Base-by-base conservation (phyloP, 495 filamentous ascomycete species). In the Lasiosphaeria hispida region DNA sequence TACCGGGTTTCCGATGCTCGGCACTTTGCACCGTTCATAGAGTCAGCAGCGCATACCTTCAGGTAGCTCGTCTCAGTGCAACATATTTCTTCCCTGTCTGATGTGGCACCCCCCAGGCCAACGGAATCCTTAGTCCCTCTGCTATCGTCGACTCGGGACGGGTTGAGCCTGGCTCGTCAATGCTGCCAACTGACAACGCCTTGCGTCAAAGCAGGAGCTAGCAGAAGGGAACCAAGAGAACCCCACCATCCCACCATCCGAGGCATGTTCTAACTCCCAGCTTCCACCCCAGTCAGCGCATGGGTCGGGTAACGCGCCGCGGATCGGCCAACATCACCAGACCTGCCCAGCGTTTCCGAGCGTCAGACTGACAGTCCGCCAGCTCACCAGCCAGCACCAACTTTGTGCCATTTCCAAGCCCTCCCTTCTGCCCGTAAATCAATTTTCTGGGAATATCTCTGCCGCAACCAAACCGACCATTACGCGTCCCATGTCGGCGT, bases 191-290 rank as follows among this genome's bases (percentile, higher is more conserved):
- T 23, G 10, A 15, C 43, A 2, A 19, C 43, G 17, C 43, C 43
- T 44, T 15, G 18, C 23, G 5, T 30, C 30, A 10, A 23, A 47
- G 15, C 17, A 23, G 17, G 15, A 47, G 7, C 43, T 19, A 13
- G 43, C 17, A 13, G 13, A n/a, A 19, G 10, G 7, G 15, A 13
- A 36, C 14, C 49, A 17, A 30, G 49, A 47, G 15, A 7, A 48
- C 53, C 53, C 53, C 53, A 55, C 53, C 42, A 55, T 55, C 48
- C 57, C 57, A 40, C 48, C 30, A 59, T 45, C 57, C 56, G 48
- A 52, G 39, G 56, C 40, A 58, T 55, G 33, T 55, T 36, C 45
- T 18, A 47, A 30, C 42, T 55, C 40, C 17, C n/a, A 47, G 33
- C 43, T 45, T 33, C 51, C 18, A 17, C 18, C 23, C 19, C 39